Evolutionary conservation across 495 filamentous ascomycete species (phyloP), one percentile per base, ranked within the genome.

Genomic region (Coniosporium apollinis): DNA sequence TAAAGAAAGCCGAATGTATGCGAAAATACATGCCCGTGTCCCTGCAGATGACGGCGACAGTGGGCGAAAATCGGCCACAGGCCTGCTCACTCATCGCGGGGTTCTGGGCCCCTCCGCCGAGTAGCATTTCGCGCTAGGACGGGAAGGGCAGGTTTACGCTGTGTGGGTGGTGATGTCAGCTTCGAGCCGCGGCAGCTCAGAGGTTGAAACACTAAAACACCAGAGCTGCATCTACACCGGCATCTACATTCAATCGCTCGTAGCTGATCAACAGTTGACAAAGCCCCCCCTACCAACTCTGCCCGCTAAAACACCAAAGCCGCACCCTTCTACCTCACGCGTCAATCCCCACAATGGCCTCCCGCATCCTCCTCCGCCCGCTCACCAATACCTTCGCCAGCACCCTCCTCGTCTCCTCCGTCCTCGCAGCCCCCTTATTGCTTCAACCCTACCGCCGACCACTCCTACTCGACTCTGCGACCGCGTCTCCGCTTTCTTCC

Each of bases 311-410:
- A 21, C 32, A 16, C 32, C 32, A 34, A 17, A 19, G 8, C 19
- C 32, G 2, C 7, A 26, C 24, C 24, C 24, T 26, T 13, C 7
- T 13, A 26, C 8, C 24, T 7, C 7, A 7, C 7, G 13, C 24
- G 8, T 26, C 24, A 26, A 26, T 13, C 24, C 24, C n/a, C 30
- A 30, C 25, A 31, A 53, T 54, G 48, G 42, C 48, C 15, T 50
- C 33, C 36, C 30, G 38, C 25, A 11, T 13, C 37, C 38, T 45
- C 37, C 37, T 45, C 44, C 37, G 39, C 42, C 39, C 43, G 25
- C 36, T 26, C 37, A 40, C 41, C 11, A 33, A 35, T 11, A 30
- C 50, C 32, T 26, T 45, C 35, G 28, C 38, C 37, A 34, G 17
- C 19, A 34, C 32, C 19, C 25, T 34, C 19, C 19, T 34, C 4